phyloP scores from a whole-genome alignment of 176 grass and related monocot species.

The Phoenix dactylifera region DNA sequence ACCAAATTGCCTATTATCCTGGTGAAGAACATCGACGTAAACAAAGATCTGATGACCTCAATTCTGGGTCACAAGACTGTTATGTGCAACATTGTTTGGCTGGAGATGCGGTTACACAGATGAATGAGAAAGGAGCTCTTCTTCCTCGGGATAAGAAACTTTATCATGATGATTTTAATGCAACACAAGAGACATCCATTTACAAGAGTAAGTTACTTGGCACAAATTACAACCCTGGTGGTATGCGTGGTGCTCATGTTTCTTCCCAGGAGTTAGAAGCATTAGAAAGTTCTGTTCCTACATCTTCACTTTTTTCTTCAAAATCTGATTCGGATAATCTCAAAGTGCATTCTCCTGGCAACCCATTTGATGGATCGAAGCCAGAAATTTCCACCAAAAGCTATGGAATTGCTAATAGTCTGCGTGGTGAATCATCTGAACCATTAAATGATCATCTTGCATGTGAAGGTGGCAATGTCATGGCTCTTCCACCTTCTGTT shows the following conservation, averaged over 20 bases:
- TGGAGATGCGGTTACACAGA: conserved; percentile 16
- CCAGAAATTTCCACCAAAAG: conserved; percentile 13
- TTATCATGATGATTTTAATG: conserved; percentile 19
- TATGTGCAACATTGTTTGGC: conserved; percentile 23
- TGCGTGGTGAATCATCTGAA: background rate
- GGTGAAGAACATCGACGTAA: conserved; percentile 10
- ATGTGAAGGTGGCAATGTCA: conserved; percentile 12
- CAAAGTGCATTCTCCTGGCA: conserved; percentile 8
- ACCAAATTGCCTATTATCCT: conserved; percentile 21
- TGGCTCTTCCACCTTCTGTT: conserved; percentile 14
- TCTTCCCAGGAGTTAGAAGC: conserved; percentile 43
- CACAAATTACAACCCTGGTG: conserved; percentile 6
- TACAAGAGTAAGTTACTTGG: conserved; percentile 11
- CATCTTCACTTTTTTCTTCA: conserved; percentile 13
- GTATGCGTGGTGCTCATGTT: conserved; percentile 11
- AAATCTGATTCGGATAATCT: conserved; percentile 29
- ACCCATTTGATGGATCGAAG: conserved; percentile 23
- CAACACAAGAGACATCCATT: conserved; percentile 17
- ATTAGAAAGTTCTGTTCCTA: conserved; percentile 42
- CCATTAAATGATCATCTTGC: conserved; percentile 2
- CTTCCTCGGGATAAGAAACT: conserved; percentile 17
- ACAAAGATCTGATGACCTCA: conserved; percentile 5
- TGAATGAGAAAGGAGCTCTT: conserved; percentile 17
- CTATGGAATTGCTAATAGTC: conserved; percentile 19
- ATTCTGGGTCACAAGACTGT: conserved; percentile 18